phyloP scores from a whole-genome alignment of 2,329 filamentous ascomycete genomes.

The Sphaceloma murrayae region DNA sequence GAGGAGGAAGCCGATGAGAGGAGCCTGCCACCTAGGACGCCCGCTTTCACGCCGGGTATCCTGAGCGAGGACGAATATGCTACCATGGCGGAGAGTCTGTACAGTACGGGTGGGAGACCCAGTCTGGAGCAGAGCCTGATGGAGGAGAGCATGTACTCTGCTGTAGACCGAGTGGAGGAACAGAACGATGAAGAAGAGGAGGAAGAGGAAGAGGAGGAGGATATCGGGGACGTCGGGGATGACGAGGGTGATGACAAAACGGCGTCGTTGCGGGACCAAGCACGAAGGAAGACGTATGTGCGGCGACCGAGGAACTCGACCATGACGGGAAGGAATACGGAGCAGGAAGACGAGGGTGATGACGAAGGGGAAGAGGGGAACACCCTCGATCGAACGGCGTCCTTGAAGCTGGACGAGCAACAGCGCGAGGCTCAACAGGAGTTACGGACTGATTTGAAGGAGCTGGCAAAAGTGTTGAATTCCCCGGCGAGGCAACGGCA shows the following conservation, averaged over 20 bases:
- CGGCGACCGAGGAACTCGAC: slow-evolving; percentile 12
- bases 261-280: not conserved
- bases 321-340: slow-evolving; percentile 23
- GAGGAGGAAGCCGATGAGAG: slow-evolving; percentile 19
- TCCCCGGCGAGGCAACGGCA: slow-evolving; percentile 1
- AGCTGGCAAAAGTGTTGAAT: slow-evolving; percentile 15
- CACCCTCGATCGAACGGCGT: slow-evolving; percentile 15
- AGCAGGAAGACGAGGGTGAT: slow-evolving; percentile 17
- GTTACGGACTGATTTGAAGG: slow-evolving; percentile 9
- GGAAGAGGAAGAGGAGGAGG: slow-evolving; percentile 15
- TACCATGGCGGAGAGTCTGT: slow-evolving; percentile 37
- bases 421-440: slow-evolving; percentile 6
- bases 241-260: slow-evolving; percentile 1
- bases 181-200: slow-evolving; percentile 18
- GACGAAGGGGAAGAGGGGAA: slow-evolving; percentile 18
- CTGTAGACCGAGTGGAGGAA: slow-evolving; percentile 23
- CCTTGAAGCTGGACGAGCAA: slow-evolving; percentile 7
- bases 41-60: slow-evolving; percentile 29
- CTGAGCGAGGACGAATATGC: slow-evolving; percentile 24
- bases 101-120: slow-evolving; percentile 45
- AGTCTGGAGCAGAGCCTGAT: slow-evolving; percentile 24
- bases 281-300: slow-evolving; percentile 18
- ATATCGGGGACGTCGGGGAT: not conserved
- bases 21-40: slow-evolving; percentile 13
- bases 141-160: slow-evolving; percentile 24